Conservation (phyloP, 352 stramenopile genomes). For the Pythium coloratum region DNA sequence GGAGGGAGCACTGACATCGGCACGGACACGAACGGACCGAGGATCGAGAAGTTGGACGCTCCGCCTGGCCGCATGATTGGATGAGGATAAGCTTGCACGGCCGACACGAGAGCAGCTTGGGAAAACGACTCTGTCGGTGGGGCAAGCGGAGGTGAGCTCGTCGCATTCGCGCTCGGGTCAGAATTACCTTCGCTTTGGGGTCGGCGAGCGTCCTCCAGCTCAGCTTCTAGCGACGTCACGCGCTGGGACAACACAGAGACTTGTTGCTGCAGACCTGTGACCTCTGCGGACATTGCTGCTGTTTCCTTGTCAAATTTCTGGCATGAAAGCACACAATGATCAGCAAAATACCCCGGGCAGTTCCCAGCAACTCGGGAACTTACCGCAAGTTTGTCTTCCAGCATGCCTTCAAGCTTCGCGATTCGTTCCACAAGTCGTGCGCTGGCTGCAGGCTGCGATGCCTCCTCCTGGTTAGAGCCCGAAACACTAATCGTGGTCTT, state of each 20-base stretch:
- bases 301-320: conserved; percentile 13
- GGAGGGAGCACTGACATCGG: conserved; percentile 82
- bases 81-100: conserved; percentile 43
- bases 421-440: conserved; percentile 10
- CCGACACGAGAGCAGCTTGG: conserved; percentile 23
- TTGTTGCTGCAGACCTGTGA: conserved; percentile 18
- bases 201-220: conserved; percentile 22
- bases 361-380: neutral
- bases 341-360: neutral
- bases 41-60: conserved; percentile 43
- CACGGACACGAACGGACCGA: conserved; percentile 82
- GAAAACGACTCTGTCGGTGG: conserved; percentile 4
- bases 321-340: neutral
- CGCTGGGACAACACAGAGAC: conserved; percentile 18
- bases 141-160: conserved; percentile 11
- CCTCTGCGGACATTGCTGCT: conserved; percentile 7
- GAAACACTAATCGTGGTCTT: neutral
- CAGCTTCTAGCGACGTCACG: conserved; percentile 21
- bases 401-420: conserved; percentile 19
- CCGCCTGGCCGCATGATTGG: conserved; percentile 33
- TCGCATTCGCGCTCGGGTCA: neutral
- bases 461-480: conserved; percentile 5
- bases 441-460: neutral
- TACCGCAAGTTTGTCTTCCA: conserved; percentile 25
- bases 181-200: neutral